phyloP scores from a whole-genome alignment of 2,329 filamentous ascomycete genomes.

The Pestalotiopsis sp. region DNA sequence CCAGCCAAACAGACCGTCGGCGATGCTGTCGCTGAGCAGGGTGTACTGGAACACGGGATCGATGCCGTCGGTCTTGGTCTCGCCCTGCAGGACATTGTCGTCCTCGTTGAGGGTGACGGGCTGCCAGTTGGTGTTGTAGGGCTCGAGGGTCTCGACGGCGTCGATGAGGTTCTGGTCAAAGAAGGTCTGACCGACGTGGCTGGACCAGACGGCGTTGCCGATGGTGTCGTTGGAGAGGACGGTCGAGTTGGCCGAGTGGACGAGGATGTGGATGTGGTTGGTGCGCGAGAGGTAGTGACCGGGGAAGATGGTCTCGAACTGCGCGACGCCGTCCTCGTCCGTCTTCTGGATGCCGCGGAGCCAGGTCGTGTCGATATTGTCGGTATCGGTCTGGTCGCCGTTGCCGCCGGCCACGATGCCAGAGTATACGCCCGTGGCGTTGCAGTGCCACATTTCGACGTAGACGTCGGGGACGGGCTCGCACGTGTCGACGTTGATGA shows the following conservation, averaged over 20 bases:
- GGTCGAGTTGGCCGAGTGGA: constrained; percentile 41
- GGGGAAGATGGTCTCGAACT: constrained; percentile 45
- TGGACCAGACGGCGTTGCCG: constrained; percentile 46
- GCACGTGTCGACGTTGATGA: constrained; percentile 57
- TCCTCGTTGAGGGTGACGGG: not conserved
- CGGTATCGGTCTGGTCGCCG: constrained; percentile 41
- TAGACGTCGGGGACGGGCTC: constrained; percentile 49
- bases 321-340: constrained; percentile 41
- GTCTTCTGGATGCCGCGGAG: constrained; percentile 45
- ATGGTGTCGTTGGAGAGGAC: constrained; percentile 48
- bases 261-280: constrained; percentile 52
- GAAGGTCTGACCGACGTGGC: constrained; percentile 69
- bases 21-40: not conserved
- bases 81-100: not conserved
- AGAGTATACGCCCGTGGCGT: constrained; percentile 50
- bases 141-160: not conserved
- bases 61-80: not conserved
- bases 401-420: constrained; percentile 41
- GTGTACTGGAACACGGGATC: constrained; percentile 2
- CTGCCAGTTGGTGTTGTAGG: not conserved
- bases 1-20: constrained; percentile 8
- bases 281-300: constrained; percentile 48
- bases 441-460: constrained; percentile 56
- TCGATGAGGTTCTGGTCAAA: constrained; percentile 62
- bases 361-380: constrained; percentile 44